Conservation (phyloP, 78 protist genomes). For the Monocercomonoides exilis region DNA sequence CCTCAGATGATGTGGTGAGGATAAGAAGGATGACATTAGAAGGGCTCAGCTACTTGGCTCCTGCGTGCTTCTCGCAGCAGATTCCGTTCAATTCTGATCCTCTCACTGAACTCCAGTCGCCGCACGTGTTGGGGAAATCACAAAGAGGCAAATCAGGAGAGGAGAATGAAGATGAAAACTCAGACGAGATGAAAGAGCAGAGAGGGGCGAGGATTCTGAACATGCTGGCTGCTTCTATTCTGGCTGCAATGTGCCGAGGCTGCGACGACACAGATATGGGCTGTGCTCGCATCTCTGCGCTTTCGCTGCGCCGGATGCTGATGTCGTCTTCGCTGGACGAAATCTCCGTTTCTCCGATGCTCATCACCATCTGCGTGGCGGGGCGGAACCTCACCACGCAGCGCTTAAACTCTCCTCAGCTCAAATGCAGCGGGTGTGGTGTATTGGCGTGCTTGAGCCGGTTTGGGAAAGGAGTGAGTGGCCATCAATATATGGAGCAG, state of each 20-base stretch:
- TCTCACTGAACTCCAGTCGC: no score
- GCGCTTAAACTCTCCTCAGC: neutral
- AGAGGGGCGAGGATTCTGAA: no score
- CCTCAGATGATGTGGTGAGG: neutral
- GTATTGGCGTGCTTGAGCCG: neutral
- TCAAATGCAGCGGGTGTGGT: neutral
- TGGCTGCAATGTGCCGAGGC: neutral
- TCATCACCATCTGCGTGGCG: neutral
- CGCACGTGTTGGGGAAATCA: no score
- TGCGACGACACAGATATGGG: neutral
- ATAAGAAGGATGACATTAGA: neutral
- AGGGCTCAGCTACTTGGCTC: neutral
- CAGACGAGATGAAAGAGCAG: no score
- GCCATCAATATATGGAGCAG: neutral
- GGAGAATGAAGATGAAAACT: no score
- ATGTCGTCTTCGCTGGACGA: neutral
- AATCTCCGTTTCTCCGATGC: neutral
- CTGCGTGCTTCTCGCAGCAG: neutral
- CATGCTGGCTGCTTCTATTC: neutral
- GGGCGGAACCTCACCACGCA: neutral
- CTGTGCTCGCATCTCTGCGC: neutral
- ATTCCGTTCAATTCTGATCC: no score
- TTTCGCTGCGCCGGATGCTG: neutral
- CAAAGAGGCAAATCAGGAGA: no score
- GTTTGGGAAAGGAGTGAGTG: neutral